A percentile compares a stretch with the other conserved stretches of the same genome.
phyloP scores from a whole-genome alignment of 345 rosid species.

The Corchorus capsularis region DNA sequence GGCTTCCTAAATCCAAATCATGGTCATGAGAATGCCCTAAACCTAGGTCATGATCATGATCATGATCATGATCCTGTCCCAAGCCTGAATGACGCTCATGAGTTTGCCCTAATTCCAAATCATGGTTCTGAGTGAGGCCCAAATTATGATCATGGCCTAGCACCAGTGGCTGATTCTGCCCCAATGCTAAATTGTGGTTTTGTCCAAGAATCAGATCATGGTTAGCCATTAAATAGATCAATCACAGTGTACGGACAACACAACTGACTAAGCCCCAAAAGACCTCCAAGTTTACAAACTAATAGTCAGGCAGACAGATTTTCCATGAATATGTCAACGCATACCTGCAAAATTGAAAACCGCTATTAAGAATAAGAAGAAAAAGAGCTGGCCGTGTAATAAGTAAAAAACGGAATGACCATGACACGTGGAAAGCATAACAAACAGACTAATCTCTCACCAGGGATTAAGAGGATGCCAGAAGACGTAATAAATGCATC shows the following conservation, averaged over 20 bases:
- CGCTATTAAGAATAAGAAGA: neutral
- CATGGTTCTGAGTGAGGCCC: constrained; percentile 65
- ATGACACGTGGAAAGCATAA: neutral
- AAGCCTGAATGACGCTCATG: constrained; percentile 65
- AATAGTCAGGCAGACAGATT: constrained; percentile 15
- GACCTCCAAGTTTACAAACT: neutral
- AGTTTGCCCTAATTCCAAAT: constrained; percentile 61
- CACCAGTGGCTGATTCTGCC: constrained; percentile 70
- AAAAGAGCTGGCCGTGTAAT: neutral
- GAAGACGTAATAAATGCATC: neutral
- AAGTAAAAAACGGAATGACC: neutral
- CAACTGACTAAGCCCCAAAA: constrained; percentile 16
- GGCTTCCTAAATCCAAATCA: constrained; percentile 56
- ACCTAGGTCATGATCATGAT: constrained; percentile 61
- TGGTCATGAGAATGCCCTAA: constrained; percentile 60
- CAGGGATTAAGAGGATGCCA: too few species aligned
- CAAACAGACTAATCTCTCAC: neutral
- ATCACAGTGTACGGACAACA: constrained; percentile 16
- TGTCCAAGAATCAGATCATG: constrained; percentile 83
- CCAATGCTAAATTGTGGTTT: constrained; percentile 54
- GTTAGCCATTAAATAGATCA: constrained; percentile 59
- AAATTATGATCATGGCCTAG: constrained; percentile 63
- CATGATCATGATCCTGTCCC: constrained; percentile 61
- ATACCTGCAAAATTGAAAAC: constrained; percentile 21
- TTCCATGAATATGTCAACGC: neutral